Evolutionary conservation across 768 basidiomycete species (phyloP).

Genomic region (Cystobasidium tubakii): DNA sequence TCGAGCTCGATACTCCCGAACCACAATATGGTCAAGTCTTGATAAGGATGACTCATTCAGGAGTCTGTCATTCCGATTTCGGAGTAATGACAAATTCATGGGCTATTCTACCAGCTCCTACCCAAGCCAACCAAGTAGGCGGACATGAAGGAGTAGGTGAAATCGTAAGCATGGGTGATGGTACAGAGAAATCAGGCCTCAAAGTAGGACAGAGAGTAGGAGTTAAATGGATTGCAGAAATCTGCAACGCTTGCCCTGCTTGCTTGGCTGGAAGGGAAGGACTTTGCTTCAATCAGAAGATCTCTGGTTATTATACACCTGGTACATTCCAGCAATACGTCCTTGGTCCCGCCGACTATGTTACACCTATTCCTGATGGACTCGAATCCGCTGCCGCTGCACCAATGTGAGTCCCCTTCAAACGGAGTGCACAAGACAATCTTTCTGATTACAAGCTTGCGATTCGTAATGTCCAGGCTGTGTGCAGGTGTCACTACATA

Average conservation of each 20-base stretch:
- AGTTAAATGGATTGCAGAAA: conserved; percentile 17
- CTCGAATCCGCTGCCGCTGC: conserved; percentile 35
- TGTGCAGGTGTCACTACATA: conserved; percentile 66
- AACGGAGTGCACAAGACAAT: neutral
- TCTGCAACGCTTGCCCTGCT: conserved; percentile 19
- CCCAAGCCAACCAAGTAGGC: neutral
- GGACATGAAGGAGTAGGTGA: conserved; percentile 32
- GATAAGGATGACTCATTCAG: conserved; percentile 29
- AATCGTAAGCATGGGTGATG: conserved; percentile 31
- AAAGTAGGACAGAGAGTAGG: conserved; percentile 35
- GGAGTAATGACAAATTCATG: conserved; percentile 35
- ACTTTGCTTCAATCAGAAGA: conserved; percentile 25
- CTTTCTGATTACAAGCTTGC: neutral
- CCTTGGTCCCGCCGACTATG: conserved; percentile 31
- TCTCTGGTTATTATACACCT: conserved; percentile 18
- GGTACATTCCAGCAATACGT: conserved; percentile 37
- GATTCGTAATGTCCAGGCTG: neutral
- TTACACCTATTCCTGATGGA: conserved; percentile 37
- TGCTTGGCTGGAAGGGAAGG: conserved; percentile 14
- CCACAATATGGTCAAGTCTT: conserved; percentile 15
- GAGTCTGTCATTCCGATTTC: conserved; percentile 36
- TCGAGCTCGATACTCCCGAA: conserved; percentile 32
- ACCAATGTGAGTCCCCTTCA: conserved; percentile 2
- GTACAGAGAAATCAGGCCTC: conserved; percentile 16
- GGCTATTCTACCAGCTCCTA: conserved; percentile 24